Evolutionary conservation across 257 asterid species (phyloP).

Genomic region (Rehmannia glutinosa): DNA sequence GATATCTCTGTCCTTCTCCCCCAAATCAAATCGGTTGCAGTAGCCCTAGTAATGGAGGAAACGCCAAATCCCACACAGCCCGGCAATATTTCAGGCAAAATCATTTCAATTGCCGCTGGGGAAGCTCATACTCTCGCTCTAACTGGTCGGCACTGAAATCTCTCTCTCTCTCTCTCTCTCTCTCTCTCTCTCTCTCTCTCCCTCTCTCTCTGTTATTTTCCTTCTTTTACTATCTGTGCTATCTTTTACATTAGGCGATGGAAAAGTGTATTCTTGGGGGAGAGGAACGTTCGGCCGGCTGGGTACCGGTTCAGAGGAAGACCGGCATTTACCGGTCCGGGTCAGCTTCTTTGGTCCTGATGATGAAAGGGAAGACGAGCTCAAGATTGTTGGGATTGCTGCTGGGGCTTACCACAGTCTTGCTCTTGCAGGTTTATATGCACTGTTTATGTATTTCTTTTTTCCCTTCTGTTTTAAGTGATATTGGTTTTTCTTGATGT

Average conservation of each 20-base stretch:
- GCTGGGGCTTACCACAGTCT: conserved; percentile 95
- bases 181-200: neutral
- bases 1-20: too few species aligned
- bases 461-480: neutral
- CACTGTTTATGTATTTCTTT: neutral
- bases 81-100: conserved; percentile 41
- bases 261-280: conserved; percentile 88
- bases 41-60: conserved; percentile 34
- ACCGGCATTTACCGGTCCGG: conserved; percentile 44
- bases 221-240: too few species aligned
- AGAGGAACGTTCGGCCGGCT: conserved; percentile 91
- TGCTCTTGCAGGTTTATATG: conserved; percentile 70
- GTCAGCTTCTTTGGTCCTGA: conserved; percentile 50
- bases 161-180: neutral
- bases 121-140: conserved; percentile 95
- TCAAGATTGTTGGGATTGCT: conserved; percentile 66
- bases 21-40: too few species aligned
- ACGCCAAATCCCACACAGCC: conserved; percentile 6
- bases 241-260: too few species aligned
- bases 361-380: conserved; percentile 38
- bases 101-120: conserved; percentile 57
- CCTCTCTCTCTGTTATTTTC: too few species aligned
- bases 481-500: neutral
- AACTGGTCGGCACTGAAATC: too few species aligned
- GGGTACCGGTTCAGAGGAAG: conserved; percentile 74